Conservation (phyloP, 257 asterid genomes). For the Plectranthus barbatus region DNA sequence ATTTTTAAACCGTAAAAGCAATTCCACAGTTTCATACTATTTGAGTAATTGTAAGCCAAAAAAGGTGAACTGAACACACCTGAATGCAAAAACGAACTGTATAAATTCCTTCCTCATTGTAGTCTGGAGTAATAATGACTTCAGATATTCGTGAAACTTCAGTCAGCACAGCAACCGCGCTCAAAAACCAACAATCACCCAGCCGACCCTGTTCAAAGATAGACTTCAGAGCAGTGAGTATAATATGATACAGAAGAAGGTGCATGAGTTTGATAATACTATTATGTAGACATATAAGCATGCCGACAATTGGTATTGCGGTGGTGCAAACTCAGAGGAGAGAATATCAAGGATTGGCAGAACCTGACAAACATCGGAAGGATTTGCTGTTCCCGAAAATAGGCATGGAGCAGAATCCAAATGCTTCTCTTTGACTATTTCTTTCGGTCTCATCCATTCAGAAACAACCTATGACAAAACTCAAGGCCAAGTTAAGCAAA, state of each 20-base stretch:
- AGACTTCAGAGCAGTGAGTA: conserved; percentile 14
- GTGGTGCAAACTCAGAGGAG: too few relatives aligned
- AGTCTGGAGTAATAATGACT: conserved; percentile 91
- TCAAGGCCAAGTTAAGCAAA: conserved; percentile 9
- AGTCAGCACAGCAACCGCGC: conserved; percentile 96
- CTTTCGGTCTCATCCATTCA: conserved; percentile 89
- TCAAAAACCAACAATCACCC: conserved; percentile 99
- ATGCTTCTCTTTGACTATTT: conserved; percentile 71
- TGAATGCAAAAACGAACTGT: conserved; percentile 98
- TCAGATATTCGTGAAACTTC: conserved; percentile 92
- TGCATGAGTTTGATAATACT: not conserved
- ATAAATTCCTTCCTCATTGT: conserved; percentile 87
- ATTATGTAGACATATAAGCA: not conserved
- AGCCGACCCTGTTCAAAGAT: conserved; percentile 70
- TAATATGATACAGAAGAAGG: not conserved
- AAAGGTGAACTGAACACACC: conserved; percentile 26
- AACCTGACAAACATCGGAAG: conserved; percentile 99
- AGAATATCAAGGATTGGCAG: conserved; percentile 9
- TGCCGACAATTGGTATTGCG: not conserved
- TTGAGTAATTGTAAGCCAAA: not conserved
- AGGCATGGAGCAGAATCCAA: conserved; percentile 69
- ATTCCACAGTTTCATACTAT: too few relatives aligned
- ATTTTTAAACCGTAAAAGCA: not conserved
- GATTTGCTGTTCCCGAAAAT: conserved; percentile 79
- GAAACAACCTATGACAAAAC: conserved; percentile 60